These are phyloP conservation scores for Pseudogymnoascus sp. DNA, from an alignment of 2,329 filamentous ascomycete genomes.

Conservation along the genomic window DNA sequence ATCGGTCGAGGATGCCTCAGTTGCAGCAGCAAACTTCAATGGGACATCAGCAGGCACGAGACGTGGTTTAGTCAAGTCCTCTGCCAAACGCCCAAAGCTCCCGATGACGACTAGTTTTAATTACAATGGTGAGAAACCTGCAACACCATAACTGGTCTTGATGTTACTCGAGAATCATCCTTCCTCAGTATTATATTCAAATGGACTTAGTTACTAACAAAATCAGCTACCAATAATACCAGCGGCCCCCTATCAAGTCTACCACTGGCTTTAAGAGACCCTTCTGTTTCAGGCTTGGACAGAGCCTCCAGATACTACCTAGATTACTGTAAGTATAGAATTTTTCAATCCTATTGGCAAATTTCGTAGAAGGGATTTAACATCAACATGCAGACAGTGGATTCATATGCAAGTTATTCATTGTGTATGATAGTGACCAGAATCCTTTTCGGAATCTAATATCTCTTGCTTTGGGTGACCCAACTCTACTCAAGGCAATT, in stretches of 20 bases:
- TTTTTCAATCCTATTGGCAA: background rate
- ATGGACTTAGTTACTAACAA: background rate
- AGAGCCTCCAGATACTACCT: background rate
- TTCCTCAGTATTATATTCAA: background rate
- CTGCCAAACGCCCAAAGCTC: background rate
- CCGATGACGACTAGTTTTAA: background rate
- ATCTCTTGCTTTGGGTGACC: slow-evolving; percentile 23
- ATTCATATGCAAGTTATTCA: slow-evolving; percentile 29
- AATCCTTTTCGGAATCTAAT: slow-evolving; percentile 30
- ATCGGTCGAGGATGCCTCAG: background rate
- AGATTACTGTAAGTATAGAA: background rate
- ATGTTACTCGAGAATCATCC: background rate
- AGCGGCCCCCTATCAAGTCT: background rate
- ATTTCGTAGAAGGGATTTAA: background rate
- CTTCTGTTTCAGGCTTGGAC: background rate
- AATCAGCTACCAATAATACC: background rate
- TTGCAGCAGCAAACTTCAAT: background rate
- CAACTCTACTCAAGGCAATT: slow-evolving; percentile 25
- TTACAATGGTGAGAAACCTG: background rate
- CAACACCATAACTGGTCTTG: background rate
- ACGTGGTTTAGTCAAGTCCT: background rate
- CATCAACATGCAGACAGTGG: slow-evolving; percentile 23
- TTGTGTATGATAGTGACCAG: slow-evolving; percentile 29
- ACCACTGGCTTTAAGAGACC: background rate
- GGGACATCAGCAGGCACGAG: background rate